phyloP scores from a whole-genome alignment of 2,329 filamentous ascomycete genomes.

The Epichloe uncinata region DNA sequence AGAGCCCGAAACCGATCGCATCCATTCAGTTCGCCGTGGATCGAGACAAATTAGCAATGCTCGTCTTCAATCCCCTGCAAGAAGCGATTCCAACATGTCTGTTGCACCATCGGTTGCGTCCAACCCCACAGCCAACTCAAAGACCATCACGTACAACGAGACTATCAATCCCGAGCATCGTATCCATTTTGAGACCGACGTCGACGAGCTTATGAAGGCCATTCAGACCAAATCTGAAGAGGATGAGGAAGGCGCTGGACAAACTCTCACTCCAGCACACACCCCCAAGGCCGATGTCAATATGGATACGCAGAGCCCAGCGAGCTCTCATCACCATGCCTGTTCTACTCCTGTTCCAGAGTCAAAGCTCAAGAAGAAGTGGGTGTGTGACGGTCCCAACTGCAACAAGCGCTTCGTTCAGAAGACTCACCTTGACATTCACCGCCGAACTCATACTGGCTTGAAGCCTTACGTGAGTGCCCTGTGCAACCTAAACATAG shows the following conservation, averaged over 20 bases:
- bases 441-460: constrained; percentile 77
- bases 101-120: constrained; percentile 11
- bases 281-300: constrained; percentile 7
- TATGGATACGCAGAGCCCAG: constrained; percentile 12
- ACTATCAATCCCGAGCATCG: constrained; percentile 33
- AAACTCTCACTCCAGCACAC: constrained; percentile 12
- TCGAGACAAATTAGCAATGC: constrained; percentile 18
- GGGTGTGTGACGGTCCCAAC: constrained; percentile 57
- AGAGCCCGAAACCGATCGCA: constrained; percentile 12
- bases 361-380: constrained; percentile 39
- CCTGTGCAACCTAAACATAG: background rate
- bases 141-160: constrained; percentile 32
- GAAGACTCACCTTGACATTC: constrained; percentile 87
- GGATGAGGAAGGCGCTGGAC: constrained; percentile 16
- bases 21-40: constrained; percentile 12
- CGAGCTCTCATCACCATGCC: constrained; percentile 19
- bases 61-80: constrained; percentile 20
- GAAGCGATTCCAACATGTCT: constrained; percentile 20
- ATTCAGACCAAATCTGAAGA: constrained; percentile 56
- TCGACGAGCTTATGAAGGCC: constrained; percentile 79
- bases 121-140: constrained; percentile 21
- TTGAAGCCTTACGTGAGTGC: constrained; percentile 71
- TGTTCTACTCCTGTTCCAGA: constrained; percentile 13
- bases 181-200: constrained; percentile 63
- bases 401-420: constrained; percentile 80